Evolutionary conservation across 2,329 filamentous ascomycete genomes (phyloP).

Genomic region (Alternaria atra): DNA sequence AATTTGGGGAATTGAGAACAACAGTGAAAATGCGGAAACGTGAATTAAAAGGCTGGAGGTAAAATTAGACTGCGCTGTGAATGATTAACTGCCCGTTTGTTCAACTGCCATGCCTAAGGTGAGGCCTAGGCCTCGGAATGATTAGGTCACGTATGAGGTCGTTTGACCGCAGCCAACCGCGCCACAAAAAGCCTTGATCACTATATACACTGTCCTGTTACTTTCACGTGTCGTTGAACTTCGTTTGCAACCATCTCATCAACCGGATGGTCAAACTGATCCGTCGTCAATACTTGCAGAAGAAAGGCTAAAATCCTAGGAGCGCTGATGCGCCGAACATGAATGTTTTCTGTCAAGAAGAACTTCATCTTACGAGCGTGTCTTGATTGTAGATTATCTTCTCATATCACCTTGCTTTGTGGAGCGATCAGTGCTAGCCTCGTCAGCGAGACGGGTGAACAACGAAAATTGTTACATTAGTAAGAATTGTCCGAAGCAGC

Average conservation of each 20-base stretch:
- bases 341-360: neutral
- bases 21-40: neutral
- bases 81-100: neutral
- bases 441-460: neutral
- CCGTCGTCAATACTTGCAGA: neutral
- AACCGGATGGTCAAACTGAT: neutral
- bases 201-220: neutral
- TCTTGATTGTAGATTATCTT: neutral
- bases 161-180: neutral
- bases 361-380: neutral
- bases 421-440: neutral
- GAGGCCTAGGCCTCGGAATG: neutral
- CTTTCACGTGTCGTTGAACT: neutral
- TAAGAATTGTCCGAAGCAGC: neutral
- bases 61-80: neutral
- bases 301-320: neutral
- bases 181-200: neutral
- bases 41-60: neutral
- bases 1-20: neutral
- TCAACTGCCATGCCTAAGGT: neutral
- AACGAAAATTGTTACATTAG: neutral
- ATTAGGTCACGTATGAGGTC: neutral
- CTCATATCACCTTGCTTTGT: neutral
- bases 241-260: neutral
- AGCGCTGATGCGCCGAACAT: neutral